Conservation (phyloP, 2,329 filamentous ascomycete genomes). For the Colletotrichum nymphaeae region DNA sequence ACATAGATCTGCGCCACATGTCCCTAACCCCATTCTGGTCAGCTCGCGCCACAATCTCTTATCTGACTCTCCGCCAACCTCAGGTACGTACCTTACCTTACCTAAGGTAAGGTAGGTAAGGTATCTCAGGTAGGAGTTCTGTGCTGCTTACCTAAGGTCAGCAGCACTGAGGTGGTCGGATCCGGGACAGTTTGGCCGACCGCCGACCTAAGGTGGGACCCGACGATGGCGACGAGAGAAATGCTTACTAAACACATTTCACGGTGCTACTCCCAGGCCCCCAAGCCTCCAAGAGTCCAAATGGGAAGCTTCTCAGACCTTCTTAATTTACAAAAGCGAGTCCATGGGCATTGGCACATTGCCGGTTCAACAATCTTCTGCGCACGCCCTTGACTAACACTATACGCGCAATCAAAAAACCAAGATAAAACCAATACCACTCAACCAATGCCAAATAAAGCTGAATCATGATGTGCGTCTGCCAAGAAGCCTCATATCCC, state of each 20-base stretch:
- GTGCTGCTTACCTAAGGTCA: no score
- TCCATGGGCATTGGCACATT: not conserved
- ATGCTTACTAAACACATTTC: not conserved
- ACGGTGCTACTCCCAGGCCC: not conserved
- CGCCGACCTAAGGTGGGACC: not conserved
- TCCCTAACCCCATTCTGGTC: not conserved
- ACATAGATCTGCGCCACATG: not conserved
- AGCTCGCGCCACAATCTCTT: constrained; percentile 5
- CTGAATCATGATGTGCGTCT: constrained; percentile 18
- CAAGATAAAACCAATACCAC: not conserved
- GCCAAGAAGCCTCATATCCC: constrained; percentile 17
- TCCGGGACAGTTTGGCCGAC: not conserved
- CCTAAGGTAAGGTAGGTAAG: no score
- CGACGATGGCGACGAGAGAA: not conserved
- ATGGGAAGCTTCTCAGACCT: not conserved
- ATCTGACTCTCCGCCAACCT: not conserved
- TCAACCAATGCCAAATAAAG: not conserved
- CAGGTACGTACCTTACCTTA: no score
- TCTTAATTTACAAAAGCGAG: not conserved
- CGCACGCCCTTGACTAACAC: not conserved
- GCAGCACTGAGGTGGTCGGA: not conserved
- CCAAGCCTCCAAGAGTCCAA: not conserved
- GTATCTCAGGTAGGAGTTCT: no score
- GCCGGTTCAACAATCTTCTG: not conserved
- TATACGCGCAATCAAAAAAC: not conserved